A percentile compares a stretch with the other conserved stretches of the same genome.
These are phyloP conservation scores for Didymella segeticola DNA, from an alignment of 2,329 filamentous ascomycete species.

Conservation along the genomic window DNA sequence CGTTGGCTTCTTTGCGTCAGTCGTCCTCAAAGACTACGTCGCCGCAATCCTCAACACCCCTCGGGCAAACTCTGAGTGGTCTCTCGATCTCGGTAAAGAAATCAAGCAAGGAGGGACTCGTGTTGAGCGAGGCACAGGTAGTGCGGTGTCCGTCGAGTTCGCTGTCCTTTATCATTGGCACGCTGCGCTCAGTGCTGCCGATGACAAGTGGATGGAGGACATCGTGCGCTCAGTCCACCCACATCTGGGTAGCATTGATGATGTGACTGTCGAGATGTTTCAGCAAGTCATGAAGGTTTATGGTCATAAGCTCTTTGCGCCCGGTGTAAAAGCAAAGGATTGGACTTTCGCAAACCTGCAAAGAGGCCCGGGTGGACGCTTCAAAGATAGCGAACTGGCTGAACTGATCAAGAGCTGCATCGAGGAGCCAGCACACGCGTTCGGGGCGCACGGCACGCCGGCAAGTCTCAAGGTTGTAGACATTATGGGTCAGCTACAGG, in stretches of 20 bases:
- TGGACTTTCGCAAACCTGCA: conserved; percentile 72
- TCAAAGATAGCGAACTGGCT: conserved; percentile 77
- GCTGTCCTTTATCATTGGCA: conserved; percentile 89
- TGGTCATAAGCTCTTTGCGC: conserved; percentile 62
- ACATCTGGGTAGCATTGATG: conserved; percentile 37
- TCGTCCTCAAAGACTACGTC: conserved; percentile 79
- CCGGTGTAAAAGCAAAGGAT: conserved; percentile 65
- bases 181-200: conserved; percentile 73
- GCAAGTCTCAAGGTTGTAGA: conserved; percentile 75
- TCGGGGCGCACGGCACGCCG: conserved; percentile 72
- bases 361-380: conserved; percentile 70
- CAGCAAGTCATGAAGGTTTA: conserved; percentile 45
- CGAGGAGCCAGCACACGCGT: conserved; percentile 68
- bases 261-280: conserved; percentile 45
- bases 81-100: conserved; percentile 73
- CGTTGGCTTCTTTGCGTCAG: conserved; percentile 62
- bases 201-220: conserved; percentile 79
- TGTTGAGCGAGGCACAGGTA: conserved; percentile 70
- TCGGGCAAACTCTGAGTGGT: conserved; percentile 76
- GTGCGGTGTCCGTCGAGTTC: conserved; percentile 84
- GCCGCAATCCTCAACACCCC: conserved; percentile 78
- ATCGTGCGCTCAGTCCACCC: conserved; percentile 35
- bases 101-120: conserved; percentile 66
- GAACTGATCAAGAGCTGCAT: conserved; percentile 69
- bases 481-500: conserved; percentile 78